These are phyloP conservation scores for Corylus avellana DNA, from an alignment of 306 rosid genomes.

Conservation along the genomic window DNA sequence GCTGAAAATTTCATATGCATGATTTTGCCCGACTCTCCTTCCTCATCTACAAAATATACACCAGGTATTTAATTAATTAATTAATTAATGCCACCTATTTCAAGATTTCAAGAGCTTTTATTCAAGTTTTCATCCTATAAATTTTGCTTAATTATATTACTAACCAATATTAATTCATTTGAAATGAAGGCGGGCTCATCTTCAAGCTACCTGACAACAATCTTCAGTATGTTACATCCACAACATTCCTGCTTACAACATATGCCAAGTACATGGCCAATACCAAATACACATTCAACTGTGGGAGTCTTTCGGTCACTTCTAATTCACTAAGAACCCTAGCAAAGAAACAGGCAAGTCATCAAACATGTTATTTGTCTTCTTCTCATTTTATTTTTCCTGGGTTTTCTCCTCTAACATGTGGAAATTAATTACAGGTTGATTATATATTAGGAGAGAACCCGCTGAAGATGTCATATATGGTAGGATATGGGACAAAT, in stretches of 20 bases:
- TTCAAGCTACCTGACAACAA: constrained; percentile 76
- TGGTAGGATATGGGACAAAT: constrained; percentile 78
- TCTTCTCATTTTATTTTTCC: background rate
- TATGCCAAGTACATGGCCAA: constrained; percentile 86
- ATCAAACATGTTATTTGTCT: background rate
- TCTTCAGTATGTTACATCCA: constrained; percentile 85
- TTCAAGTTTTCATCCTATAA: background rate
- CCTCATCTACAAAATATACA: constrained; percentile 77
- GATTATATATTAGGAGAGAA: constrained; percentile 86
- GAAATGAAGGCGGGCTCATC: constrained; percentile 69
- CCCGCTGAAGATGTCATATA: constrained; percentile 82
- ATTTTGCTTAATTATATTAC: background rate
- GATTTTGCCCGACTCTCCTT: constrained; percentile 86
- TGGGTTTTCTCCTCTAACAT: background rate
- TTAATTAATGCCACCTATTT: background rate
- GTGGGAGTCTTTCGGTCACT: constrained; percentile 68
- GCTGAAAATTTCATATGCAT: constrained; percentile 86
- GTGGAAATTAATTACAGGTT: constrained; percentile 49
- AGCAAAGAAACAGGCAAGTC: constrained; percentile 68
- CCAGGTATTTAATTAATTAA: constrained; percentile 46
- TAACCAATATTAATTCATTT: background rate
- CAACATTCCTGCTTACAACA: constrained; percentile 76
- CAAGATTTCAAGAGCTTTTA: background rate
- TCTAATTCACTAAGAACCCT: constrained; percentile 51
- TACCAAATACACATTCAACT: constrained; percentile 63